Conservation (phyloP, 2,329 filamentous ascomycete species). For the Berkeleyomyces rouxiae region DNA sequence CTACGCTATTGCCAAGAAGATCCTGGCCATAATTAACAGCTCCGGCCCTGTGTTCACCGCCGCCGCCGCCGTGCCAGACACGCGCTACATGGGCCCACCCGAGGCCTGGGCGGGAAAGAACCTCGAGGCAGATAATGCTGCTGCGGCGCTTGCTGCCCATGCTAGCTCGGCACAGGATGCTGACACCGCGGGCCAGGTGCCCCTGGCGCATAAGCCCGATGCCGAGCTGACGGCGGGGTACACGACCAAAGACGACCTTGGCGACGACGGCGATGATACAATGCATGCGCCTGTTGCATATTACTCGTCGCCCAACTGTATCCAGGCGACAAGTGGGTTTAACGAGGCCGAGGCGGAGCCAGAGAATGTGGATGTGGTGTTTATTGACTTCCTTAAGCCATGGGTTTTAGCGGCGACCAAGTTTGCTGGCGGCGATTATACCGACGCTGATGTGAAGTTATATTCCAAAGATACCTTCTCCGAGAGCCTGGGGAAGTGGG, state of each 20-base stretch:
- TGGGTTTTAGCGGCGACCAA: constrained; percentile 64
- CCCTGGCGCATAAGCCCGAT: constrained; percentile 16
- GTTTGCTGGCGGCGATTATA: constrained; percentile 36
- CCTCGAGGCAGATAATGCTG: not conserved
- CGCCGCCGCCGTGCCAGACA: constrained; percentile 22
- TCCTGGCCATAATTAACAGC: constrained; percentile 44
- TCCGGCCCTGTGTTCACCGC: constrained; percentile 31
- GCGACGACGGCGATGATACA: constrained; percentile 77
- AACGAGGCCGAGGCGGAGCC: constrained; percentile 35
- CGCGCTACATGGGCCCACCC: constrained; percentile 33
- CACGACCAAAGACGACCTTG: constrained; percentile 73
- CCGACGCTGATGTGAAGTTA: constrained; percentile 28
- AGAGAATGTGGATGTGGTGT: constrained; percentile 69
- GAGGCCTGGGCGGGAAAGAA: constrained; percentile 24
- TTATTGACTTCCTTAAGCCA: constrained; percentile 76
- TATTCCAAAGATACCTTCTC: constrained; percentile 41
- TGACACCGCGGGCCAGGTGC: not conserved
- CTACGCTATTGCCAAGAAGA: constrained; percentile 53
- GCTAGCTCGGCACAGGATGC: not conserved
- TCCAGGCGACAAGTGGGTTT: constrained; percentile 54
- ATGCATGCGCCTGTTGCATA: constrained; percentile 59
- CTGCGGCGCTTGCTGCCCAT: not conserved
- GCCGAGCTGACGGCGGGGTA: constrained; percentile 50
- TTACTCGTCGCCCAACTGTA: constrained; percentile 67
- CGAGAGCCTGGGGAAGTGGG: constrained; percentile 39